These are phyloP conservation scores for Wickerhamomyces sp. DNA, from an alignment of 1,139 yeast species.

Conservation along the genomic window DNA sequence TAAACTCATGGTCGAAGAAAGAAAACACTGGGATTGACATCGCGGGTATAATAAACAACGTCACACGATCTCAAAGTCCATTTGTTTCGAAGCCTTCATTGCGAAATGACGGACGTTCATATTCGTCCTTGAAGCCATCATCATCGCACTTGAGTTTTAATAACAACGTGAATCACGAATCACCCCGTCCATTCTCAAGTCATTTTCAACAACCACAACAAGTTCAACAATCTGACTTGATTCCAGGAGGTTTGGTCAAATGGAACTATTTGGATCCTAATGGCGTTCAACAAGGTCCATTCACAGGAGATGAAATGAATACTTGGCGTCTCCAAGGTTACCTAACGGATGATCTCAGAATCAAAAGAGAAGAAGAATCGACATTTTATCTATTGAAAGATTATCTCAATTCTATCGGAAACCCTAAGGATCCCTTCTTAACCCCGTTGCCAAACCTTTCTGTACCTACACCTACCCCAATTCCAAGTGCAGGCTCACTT, in stretches of 20 bases:
- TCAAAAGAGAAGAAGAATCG: slow-evolving; percentile 50
- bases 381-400: slow-evolving; percentile 39
- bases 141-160: background rate
- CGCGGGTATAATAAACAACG: slow-evolving; percentile 18
- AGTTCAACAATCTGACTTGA: slow-evolving; percentile 7
- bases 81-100: background rate
- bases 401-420: slow-evolving; percentile 42
- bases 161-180: background rate
- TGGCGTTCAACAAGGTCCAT: slow-evolving; percentile 78
- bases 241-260: slow-evolving; percentile 40
- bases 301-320: slow-evolving; percentile 71
- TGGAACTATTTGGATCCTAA: slow-evolving; percentile 75
- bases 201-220: slow-evolving; percentile 17
- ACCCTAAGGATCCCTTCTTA: slow-evolving; percentile 54
- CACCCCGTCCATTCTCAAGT: slow-evolving; percentile 5
- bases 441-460: slow-evolving; percentile 42
- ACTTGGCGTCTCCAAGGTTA: slow-evolving; percentile 68
- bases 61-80: slow-evolving; percentile 6
- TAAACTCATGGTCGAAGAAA: slow-evolving; percentile 19
- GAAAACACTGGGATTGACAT: slow-evolving; percentile 21
- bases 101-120: background rate
- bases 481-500: background rate
- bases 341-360: slow-evolving; percentile 47
- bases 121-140: background rate
- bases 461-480: slow-evolving; percentile 3